A percentile compares a stretch with the other conserved stretches of the same genome.
Evolutionary conservation across 345 rosid species (phyloP).

Genomic region (Dipteronia sinensis): DNA sequence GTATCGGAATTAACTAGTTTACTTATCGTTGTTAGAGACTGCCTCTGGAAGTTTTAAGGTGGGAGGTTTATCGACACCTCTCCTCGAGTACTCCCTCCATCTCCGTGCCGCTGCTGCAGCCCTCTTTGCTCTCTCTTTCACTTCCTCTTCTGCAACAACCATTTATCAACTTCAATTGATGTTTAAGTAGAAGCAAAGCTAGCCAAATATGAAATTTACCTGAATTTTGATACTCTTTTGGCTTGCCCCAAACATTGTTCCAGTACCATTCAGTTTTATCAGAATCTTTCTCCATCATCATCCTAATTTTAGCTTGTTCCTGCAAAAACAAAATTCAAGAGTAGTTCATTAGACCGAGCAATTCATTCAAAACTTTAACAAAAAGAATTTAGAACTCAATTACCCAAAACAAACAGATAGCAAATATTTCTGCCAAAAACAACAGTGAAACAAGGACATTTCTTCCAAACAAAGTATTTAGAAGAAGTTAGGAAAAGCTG

Average conservation of each 20-base stretch:
- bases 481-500: too few relatives aligned
- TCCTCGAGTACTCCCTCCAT: slow-evolving; percentile 94
- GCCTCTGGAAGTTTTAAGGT: slow-evolving; percentile 81
- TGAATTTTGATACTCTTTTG: slow-evolving; percentile 54
- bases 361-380: not conserved
- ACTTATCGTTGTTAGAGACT: slow-evolving; percentile 43
- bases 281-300: slow-evolving; percentile 60
- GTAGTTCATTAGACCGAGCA: not conserved
- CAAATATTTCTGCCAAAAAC: not conserved
- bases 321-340: slow-evolving; percentile 29
- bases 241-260: slow-evolving; percentile 69
- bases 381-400: not conserved
- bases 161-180: slow-evolving; percentile 4
- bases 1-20: slow-evolving; percentile 15
- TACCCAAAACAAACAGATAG: not conserved
- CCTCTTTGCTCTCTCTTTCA: slow-evolving; percentile 66
- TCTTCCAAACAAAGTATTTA: too few relatives aligned
- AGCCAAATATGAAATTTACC: slow-evolving; percentile 36
- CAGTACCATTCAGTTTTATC: slow-evolving; percentile 61
- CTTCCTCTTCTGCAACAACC: slow-evolving; percentile 73
- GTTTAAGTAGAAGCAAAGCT: not conserved
- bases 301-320: slow-evolving; percentile 75
- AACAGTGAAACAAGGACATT: not conserved
- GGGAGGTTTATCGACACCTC: slow-evolving; percentile 81
- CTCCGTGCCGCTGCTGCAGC: slow-evolving; percentile 86